These are phyloP conservation scores for Stropharia rugosoannulata DNA, from an alignment of 768 basidiomycete genomes.

Conservation along the genomic window DNA sequence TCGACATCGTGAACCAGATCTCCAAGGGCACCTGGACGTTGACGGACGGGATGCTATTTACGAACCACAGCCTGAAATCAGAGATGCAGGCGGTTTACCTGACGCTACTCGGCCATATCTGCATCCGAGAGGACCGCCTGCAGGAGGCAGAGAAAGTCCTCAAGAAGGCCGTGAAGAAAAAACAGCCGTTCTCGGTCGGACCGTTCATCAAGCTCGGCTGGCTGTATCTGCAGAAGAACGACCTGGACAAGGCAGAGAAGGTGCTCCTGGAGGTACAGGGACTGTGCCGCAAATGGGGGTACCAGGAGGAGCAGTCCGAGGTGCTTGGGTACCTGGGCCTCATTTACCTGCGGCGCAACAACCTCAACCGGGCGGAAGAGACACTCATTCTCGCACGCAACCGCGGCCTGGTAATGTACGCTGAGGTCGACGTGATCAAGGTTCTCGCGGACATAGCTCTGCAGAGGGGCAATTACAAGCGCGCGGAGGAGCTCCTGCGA, in stretches of 20 bases:
- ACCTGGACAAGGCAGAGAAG: slow-evolving; percentile 1
- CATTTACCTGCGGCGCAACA: background rate
- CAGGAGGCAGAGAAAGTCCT: background rate
- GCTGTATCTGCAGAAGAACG: background rate
- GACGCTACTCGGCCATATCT: slow-evolving; percentile 3
- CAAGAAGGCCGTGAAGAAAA: slow-evolving; percentile 1
- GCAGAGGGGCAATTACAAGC: background rate
- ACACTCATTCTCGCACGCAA: background rate
- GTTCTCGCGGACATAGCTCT: background rate
- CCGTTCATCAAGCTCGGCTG: background rate
- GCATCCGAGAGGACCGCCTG: slow-evolving; percentile 1
- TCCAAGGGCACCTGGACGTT: background rate
- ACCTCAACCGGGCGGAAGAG: background rate
- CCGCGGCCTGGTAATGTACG: background rate
- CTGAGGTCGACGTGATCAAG: slow-evolving; percentile 1
- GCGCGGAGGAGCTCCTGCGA: background rate
- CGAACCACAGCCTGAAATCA: background rate
- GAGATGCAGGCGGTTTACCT: slow-evolving; percentile 1
- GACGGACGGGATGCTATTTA: background rate
- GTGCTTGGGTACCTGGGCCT: background rate
- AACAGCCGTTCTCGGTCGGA: background rate
- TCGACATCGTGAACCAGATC: background rate
- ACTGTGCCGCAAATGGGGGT: background rate
- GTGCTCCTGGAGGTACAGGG: background rate
- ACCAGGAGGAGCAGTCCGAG: background rate